Evolutionary conservation across 2,329 filamentous ascomycete genomes (phyloP), one percentile per base, ranked within the genome.

Genomic region (Phyllosticta citribraziliensis): DNA sequence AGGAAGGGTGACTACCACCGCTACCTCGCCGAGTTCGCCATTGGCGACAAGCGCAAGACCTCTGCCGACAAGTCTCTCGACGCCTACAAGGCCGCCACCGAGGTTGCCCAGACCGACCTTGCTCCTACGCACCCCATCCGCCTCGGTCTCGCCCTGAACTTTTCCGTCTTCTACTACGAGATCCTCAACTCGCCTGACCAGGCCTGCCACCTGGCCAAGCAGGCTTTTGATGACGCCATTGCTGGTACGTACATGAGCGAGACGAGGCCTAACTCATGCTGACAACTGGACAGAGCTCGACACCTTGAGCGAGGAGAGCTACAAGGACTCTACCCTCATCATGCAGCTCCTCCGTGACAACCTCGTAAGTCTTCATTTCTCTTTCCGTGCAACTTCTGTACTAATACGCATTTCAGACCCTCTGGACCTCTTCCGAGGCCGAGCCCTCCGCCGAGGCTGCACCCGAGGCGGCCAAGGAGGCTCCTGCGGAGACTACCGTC

Each of bases 1-100:
- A 96, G 92, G 92, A 97, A 96, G 90, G 93, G 93, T 79, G 93
- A 97, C 81, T 97, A 97, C 85, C 91, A 97, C 87, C 91, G 92
- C 76, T 97, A 97, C 82, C 89, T 97, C 65, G 93, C 93, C 75
- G 93, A 97, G 84, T 97, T 97, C 76, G 93, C 91, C 73, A 83
- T 89, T 76, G 90, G 91, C 73, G 91, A 97, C 76, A 91, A 91
- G 82, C 91, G 93, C 82, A 96, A 96, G 88, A 86, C 85, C 70
- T 93, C 92, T 67, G 91, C 93, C 79, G 89, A 93, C 78, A 88
- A 90, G 81, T 94, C 93, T 59, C 90, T 95, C 70, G 92, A 96
- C 83, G 93, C 93, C 65, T 97, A 97, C 89, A 96, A 97, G 81
- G 84, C 85, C 74, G 90, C 91, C 72, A 95, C 90, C 73, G 90